These are phyloP conservation scores for Sphagnum magellanicum DNA, from an alignment of 228 moss, liverwort and hornwort genomes.

Conservation along the genomic window DNA sequence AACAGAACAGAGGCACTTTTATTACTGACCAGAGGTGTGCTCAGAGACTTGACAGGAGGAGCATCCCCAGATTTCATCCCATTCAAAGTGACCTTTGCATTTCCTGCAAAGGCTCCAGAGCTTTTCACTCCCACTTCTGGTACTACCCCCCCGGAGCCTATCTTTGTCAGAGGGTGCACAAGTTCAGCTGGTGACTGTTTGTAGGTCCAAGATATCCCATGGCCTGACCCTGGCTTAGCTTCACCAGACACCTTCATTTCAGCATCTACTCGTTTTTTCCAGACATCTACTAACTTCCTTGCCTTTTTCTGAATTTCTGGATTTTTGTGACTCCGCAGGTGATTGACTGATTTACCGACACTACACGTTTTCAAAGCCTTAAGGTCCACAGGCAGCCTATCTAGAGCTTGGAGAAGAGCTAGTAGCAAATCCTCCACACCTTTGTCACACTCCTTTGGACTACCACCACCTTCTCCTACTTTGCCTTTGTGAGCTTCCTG, in stretches of 20 bases:
- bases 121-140: slow-evolving; percentile 55
- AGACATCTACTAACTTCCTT: slow-evolving; percentile 84
- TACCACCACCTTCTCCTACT: slow-evolving; percentile 52
- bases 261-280: slow-evolving; percentile 95
- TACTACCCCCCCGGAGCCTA: slow-evolving; percentile 20
- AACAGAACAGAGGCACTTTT: slow-evolving; percentile 11
- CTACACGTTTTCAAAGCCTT: slow-evolving; percentile 88
- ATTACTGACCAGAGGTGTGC: slow-evolving; percentile 8
- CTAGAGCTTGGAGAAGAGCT: slow-evolving; percentile 78
- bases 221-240: slow-evolving; percentile 63
- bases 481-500: slow-evolving; percentile 99
- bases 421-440: slow-evolving; percentile 81
- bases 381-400: slow-evolving; percentile 89
- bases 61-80: slow-evolving; percentile 48
- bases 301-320: slow-evolving; percentile 89
- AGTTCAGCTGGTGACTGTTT: slow-evolving; percentile 76
- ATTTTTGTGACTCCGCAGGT: slow-evolving; percentile 89
- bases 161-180: slow-evolving; percentile 42
- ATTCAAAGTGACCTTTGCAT: slow-evolving; percentile 49
- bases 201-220: slow-evolving; percentile 56
- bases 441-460: slow-evolving; percentile 96
- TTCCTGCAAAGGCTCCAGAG: slow-evolving; percentile 67
- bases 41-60: slow-evolving; percentile 18
- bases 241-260: slow-evolving; percentile 90
- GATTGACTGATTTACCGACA: slow-evolving; percentile 95